Conservation (phyloP, 176 grass and related monocot species). For the Raddia guianensis region DNA sequence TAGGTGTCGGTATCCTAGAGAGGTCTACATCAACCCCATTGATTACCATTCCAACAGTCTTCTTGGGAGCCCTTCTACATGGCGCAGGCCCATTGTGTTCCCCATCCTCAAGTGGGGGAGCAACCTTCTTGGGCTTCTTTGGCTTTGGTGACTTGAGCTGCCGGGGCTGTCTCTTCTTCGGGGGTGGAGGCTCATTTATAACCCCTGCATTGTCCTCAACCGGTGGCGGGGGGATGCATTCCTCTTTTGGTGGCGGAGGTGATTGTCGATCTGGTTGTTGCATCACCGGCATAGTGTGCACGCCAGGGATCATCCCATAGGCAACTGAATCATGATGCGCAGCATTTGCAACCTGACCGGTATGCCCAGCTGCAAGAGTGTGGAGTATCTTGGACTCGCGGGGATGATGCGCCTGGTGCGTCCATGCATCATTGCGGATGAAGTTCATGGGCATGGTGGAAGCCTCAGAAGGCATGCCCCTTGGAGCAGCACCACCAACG, state of each 20-base stretch:
- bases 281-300: constrained; percentile 46
- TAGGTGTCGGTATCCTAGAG: constrained; percentile 53
- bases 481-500: background rate
- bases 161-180: constrained; percentile 45
- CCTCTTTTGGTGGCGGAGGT: constrained; percentile 2
- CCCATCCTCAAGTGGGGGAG: constrained; percentile 17
- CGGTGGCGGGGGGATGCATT: constrained; percentile 39
- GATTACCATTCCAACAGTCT: constrained; percentile 52
- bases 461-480: background rate
- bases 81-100: constrained; percentile 26
- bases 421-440: constrained; percentile 27
- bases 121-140: constrained; percentile 55
- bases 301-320: constrained; percentile 40
- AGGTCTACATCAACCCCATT: constrained; percentile 60
- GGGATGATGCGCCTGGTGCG: constrained; percentile 19
- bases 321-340: constrained; percentile 28
- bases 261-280: constrained; percentile 32
- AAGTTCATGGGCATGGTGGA: constrained; percentile 31
- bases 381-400: constrained; percentile 27
- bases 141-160: constrained; percentile 46
- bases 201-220: constrained; percentile 20
- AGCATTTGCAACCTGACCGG: background rate
- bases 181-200: constrained; percentile 31
- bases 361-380: background rate
- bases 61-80: constrained; percentile 37